These are phyloP conservation scores for Rhodotorula sp. DNA, from an alignment of 1,284 basidiomycete genomes.

Conservation along the genomic window DNA sequence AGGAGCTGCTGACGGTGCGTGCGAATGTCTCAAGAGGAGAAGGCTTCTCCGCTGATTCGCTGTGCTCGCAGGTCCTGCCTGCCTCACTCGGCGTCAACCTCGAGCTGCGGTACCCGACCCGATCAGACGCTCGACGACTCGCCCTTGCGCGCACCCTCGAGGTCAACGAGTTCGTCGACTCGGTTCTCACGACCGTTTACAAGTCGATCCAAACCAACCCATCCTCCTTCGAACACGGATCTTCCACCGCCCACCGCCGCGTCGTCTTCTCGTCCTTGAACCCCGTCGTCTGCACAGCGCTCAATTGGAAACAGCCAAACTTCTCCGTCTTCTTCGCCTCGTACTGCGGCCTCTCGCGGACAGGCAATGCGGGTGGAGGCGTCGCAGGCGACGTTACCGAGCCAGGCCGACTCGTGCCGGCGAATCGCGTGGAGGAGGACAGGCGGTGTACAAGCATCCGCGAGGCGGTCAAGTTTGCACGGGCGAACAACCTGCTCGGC, in stretches of 20 bases:
- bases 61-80: conserved; percentile 62
- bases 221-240: background rate
- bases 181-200: conserved; percentile 76
- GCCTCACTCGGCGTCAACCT: conserved; percentile 70
- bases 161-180: conserved; percentile 76
- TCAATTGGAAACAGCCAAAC: conserved; percentile 99
- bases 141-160: conserved; percentile 55
- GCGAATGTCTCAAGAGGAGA: background rate
- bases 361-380: conserved; percentile 13
- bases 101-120: conserved; percentile 65
- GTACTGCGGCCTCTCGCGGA: conserved; percentile 67
- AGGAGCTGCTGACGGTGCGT: conserved; percentile 67
- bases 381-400: background rate
- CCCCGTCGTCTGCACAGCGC: conserved; percentile 76
- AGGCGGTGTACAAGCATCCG: conserved; percentile 67
- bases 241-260: conserved; percentile 30
- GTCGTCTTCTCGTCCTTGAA: conserved; percentile 85
- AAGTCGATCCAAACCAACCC: conserved; percentile 49
- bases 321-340: conserved; percentile 95
- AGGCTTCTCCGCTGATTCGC: background rate
- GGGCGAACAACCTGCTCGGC: conserved; percentile 88
- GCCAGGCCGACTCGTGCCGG: conserved; percentile 46
- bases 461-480: conserved; percentile 91
- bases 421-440: conserved; percentile 54
- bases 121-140: conserved; percentile 53